Percentiles rank a stretch among this genome's conserved stretches.
phyloP scores from a whole-genome alignment of 768 basidiomycete genomes.

The Pisolithus albus region DNA sequence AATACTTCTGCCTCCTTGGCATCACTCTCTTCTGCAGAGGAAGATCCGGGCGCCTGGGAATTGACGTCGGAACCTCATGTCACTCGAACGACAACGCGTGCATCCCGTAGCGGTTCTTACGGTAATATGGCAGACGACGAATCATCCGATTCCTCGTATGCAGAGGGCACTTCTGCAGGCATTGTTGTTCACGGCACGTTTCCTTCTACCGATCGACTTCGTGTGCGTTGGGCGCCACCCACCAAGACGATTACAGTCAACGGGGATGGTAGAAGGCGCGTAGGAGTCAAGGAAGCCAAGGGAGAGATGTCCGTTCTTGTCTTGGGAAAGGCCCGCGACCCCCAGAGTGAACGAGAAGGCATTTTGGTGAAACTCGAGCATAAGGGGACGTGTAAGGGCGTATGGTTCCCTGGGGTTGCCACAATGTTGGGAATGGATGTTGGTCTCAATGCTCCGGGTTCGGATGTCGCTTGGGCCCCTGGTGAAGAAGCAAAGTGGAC shows the following conservation, averaged over 20 bases:
- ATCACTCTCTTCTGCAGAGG: constrained; percentile 70
- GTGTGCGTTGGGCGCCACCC: constrained; percentile 73
- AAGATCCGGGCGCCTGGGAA: constrained; percentile 65
- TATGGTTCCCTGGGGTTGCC: constrained; percentile 82
- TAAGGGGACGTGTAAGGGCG: constrained; percentile 63
- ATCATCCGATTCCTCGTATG: constrained; percentile 62
- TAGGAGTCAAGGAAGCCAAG: constrained; percentile 62
- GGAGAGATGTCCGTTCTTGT: constrained; percentile 61
- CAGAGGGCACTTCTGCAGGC: constrained; percentile 47
- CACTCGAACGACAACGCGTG: constrained; percentile 45
- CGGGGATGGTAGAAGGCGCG: constrained; percentile 53
- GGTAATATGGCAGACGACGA: constrained; percentile 77
- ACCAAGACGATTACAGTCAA: constrained; percentile 37
- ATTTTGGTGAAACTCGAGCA: constrained; percentile 62
- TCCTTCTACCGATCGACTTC: constrained; percentile 67
- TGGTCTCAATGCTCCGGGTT: constrained; percentile 58
- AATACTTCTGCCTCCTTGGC: constrained; percentile 55
- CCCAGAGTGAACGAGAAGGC: constrained; percentile 40
- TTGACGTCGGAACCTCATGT: constrained; percentile 73
- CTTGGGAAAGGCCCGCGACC: constrained; percentile 41
- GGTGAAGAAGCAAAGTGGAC: constrained; percentile 50
- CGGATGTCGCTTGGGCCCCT: constrained; percentile 61
- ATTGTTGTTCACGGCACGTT: constrained; percentile 73
- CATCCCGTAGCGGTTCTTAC: constrained; percentile 53
- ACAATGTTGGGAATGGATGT: constrained; percentile 76